Percentiles rank a stretch among this genome's conserved stretches.
Conservation (phyloP, 2,329 filamentous ascomycete species). For the Xylaria sp. region DNA sequence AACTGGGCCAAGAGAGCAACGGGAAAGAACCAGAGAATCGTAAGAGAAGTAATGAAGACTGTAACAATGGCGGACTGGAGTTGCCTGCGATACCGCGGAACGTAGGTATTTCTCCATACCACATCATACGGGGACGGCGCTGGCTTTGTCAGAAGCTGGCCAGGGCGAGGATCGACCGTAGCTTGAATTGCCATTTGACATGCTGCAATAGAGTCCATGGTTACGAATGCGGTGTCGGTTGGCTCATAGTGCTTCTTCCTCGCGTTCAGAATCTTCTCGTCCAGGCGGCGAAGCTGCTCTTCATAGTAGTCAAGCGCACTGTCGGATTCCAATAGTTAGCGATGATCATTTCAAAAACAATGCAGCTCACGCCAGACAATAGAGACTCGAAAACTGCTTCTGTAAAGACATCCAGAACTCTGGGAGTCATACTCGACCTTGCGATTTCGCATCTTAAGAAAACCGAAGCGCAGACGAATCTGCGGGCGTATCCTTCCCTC, state of each 20-base stretch:
- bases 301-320: slow-evolving; percentile 87
- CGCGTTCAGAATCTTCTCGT: slow-evolving; percentile 65
- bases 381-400: background rate
- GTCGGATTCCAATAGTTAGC: slow-evolving; percentile 2
- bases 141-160: slow-evolving; percentile 75
- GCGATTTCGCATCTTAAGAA: slow-evolving; percentile 63
- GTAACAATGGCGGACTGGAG: slow-evolving; percentile 80
- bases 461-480: slow-evolving; percentile 72
- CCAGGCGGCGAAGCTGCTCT: slow-evolving; percentile 71
- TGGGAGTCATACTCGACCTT: slow-evolving; percentile 54
- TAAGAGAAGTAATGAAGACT: slow-evolving; percentile 72
- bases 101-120: slow-evolving; percentile 92
- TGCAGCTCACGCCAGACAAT: background rate
- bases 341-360: background rate
- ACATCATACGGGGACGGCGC: slow-evolving; percentile 87
- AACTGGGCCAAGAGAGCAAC: slow-evolving; percentile 74
- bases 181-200: slow-evolving; percentile 96
- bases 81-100: slow-evolving; percentile 67
- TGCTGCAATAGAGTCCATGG: slow-evolving; percentile 91
- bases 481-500: slow-evolving; percentile 55
- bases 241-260: slow-evolving; percentile 71
- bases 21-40: slow-evolving; percentile 81
- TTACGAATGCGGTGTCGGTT: slow-evolving; percentile 86
- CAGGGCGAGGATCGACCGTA: slow-evolving; percentile 82
- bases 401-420: background rate